A percentile compares a stretch with the other conserved stretches of the same genome.
Conservation (phyloP, 495 filamentous ascomycete species). For the Letharia lupina region DNA sequence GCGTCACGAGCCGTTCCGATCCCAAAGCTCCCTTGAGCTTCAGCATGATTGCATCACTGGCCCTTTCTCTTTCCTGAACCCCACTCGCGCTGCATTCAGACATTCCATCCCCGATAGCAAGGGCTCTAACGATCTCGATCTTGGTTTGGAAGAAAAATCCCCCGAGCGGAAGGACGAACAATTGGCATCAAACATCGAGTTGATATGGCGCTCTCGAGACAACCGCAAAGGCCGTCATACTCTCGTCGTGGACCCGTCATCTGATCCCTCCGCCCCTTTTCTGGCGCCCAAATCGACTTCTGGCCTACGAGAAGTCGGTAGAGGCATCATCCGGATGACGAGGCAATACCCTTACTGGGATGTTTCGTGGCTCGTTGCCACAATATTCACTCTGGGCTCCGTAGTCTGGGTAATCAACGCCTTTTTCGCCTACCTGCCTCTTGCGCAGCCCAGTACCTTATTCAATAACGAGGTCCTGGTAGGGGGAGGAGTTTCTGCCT, state of each 20-base stretch:
- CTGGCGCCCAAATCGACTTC: slow-evolving; percentile 39
- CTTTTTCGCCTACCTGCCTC: slow-evolving; percentile 59
- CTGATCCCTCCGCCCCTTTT: slow-evolving; percentile 25
- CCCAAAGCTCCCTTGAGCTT: slow-evolving; percentile 15
- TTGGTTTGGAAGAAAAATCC: slow-evolving; percentile 6
- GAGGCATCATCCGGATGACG: slow-evolving; percentile 48
- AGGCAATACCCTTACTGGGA: slow-evolving; percentile 58
- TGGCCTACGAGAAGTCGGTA: slow-evolving; percentile 31
- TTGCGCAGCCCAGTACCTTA: slow-evolving; percentile 42
- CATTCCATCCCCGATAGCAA: slow-evolving; percentile 10
- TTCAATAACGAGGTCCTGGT: slow-evolving; percentile 45
- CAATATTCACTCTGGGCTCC: slow-evolving; percentile 56
- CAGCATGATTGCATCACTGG: slow-evolving; percentile 27
- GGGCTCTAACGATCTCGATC: neutral
- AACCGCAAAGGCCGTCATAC: slow-evolving; percentile 64
- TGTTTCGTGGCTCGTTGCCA: slow-evolving; percentile 57
- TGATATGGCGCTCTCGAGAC: slow-evolving; percentile 56
- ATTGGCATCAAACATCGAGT: slow-evolving; percentile 27
- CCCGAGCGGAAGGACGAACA: slow-evolving; percentile 13
- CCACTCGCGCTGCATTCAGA: slow-evolving; percentile 36
- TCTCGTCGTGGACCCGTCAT: slow-evolving; percentile 37
- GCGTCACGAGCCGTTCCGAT: slow-evolving; percentile 17
- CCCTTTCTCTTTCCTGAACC: slow-evolving; percentile 43
- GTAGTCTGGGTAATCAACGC: slow-evolving; percentile 60
- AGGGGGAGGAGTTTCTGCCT: slow-evolving; percentile 56